A percentile compares a stretch with the other conserved stretches of the same genome.
phyloP scores from a whole-genome alignment of 192 early-diverging fungal species.

The Funneliformis mosseae region DNA sequence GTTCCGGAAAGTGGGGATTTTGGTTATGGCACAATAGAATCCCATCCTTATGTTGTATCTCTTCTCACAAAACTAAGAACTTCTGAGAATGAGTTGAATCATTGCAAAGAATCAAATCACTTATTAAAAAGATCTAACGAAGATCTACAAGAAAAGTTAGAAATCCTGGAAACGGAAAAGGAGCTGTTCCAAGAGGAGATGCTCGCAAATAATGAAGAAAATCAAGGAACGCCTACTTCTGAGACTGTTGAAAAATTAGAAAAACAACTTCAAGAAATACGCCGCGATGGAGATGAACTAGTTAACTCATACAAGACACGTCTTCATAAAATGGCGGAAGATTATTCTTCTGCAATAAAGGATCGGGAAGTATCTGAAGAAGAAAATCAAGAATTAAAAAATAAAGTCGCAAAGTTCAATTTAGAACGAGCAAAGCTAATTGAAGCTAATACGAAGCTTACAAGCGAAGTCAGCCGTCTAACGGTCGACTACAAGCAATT shows the following conservation, averaged over 20 bases:
- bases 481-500: neutral
- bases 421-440: neutral
- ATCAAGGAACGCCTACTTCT: neutral
- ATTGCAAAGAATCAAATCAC: neutral
- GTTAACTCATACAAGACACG: neutral
- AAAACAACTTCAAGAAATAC: neutral
- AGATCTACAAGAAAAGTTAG: neutral
- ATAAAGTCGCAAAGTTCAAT: neutral
- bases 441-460: neutral
- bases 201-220: neutral
- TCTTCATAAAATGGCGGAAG: neutral
- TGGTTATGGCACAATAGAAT: neutral
- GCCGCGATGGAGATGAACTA: neutral
- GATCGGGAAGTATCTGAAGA: conserved; percentile 3
- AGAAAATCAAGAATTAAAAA: neutral
- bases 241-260: neutral
- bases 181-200: neutral
- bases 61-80: neutral
- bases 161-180: neutral
- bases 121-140: neutral
- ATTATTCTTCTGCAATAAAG: neutral
- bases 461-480: neutral
- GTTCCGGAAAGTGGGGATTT: neutral
- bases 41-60: neutral
- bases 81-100: neutral